Base-by-base conservation (phyloP, 139 green algal species). In the Tetraselmis chui region DNA sequence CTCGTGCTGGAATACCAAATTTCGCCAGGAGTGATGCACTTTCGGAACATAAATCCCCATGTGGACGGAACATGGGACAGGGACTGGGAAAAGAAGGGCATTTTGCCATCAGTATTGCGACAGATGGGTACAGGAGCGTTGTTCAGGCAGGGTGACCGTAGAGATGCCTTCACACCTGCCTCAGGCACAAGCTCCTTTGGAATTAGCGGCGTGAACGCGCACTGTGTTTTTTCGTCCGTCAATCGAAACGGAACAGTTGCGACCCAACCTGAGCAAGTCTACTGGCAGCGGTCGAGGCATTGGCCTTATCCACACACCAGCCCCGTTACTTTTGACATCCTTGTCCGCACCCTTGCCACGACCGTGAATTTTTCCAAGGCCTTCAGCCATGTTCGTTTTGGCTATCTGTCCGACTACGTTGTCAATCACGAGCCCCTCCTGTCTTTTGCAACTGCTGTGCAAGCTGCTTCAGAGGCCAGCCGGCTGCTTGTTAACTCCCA, bases 131-230 rank as follows among this genome's bases (percentile, higher is more conserved):
- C 45, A 18, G 45, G 45, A 67, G 45, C 45, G 5, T 25, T 67
- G 5, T 5, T 67, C 5, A 5, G 45, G 45, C 11, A 67, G 5
- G 45, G 45, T 18, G 45, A 67, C 11, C 5, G 11, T 25, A 25
- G 45, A 5, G 45, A 67, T 18, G 18, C 18, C 18, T 18, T 18
- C 45, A 25, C 45, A 18, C 5, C 18, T 25, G 45, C 76, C 30
- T 58, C 84, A 59, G 88, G 84, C 31, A 87, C 88, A 24, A 88
- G 82, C 77, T 87, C 82, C 23, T 91, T 90, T 78, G 86, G 88
- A 31, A 91, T 91, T 82, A 86, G 84, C 32, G 88, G 88, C 5
- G 84, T 88, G 1, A 90, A 91, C 83, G 82, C 88, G 0, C 86
- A 90, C 79, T 80, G 75, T 1, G 59, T 90, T 26, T 75, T 91